phyloP scores from a whole-genome alignment of 176 grass and related monocot species.

The Thalia dealbata region DNA sequence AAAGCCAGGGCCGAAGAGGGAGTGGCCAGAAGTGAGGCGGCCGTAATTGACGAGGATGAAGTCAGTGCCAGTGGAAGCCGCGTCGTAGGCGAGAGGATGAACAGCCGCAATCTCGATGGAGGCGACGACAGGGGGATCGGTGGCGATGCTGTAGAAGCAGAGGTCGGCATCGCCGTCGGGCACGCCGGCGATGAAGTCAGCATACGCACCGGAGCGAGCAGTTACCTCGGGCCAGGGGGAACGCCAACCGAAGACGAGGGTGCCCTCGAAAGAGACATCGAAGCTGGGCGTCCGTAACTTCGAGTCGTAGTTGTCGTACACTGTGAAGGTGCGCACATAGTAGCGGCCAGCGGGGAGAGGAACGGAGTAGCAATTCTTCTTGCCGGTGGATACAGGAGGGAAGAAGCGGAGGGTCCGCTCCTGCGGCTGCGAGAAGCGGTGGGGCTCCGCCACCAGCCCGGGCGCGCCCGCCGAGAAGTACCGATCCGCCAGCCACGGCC shows the following conservation, averaged over 20 bases:
- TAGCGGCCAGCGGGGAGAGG: slow-evolving; percentile 69
- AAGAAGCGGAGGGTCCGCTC: slow-evolving; percentile 95
- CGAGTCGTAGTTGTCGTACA: slow-evolving; percentile 99
- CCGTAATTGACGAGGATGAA: slow-evolving; percentile 91
- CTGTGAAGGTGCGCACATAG: slow-evolving; percentile 88
- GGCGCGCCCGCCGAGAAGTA: slow-evolving; percentile 51
- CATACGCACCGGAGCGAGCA: slow-evolving; percentile 82
- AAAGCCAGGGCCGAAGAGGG: slow-evolving; percentile 75
- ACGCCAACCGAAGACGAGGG: slow-evolving; percentile 77
- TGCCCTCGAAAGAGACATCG: slow-evolving; percentile 86
- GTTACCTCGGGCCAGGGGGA: slow-evolving; percentile 83
- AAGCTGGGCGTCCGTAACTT: slow-evolving; percentile 73
- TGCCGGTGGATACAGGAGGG: slow-evolving; percentile 63
- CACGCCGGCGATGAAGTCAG: slow-evolving; percentile 84
- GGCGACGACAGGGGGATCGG: slow-evolving; percentile 68
- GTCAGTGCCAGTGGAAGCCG: slow-evolving; percentile 57
- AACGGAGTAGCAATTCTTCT: slow-evolving; percentile 84
- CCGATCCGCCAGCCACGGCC: slow-evolving; percentile 65
- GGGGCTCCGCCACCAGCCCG: slow-evolving; percentile 83
- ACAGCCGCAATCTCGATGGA: slow-evolving; percentile 78
- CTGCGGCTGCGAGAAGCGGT: slow-evolving; percentile 72
- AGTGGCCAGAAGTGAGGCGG: slow-evolving; percentile 53
- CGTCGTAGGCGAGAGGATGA: slow-evolving; percentile 67
- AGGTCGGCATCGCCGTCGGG: slow-evolving; percentile 38
- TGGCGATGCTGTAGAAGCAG: slow-evolving; percentile 98